These are phyloP conservation scores for Cystoderma amianthinum DNA, from an alignment of 768 basidiomycete genomes.

Conservation along the genomic window DNA sequence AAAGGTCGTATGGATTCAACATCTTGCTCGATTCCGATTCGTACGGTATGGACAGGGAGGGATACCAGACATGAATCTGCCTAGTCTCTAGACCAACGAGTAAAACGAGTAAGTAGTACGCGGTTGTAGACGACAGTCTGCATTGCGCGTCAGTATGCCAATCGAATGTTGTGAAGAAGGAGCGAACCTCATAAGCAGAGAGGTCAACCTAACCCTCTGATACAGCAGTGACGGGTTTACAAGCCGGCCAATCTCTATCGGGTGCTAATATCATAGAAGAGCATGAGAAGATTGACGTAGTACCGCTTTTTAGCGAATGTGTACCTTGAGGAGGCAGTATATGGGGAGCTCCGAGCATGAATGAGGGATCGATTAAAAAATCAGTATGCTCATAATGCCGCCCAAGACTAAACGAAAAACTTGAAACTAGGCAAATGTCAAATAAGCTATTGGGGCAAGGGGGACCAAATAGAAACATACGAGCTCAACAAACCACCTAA, in stretches of 20 bases:
- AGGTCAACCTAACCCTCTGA: slow-evolving; percentile 89
- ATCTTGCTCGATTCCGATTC: slow-evolving; percentile 15
- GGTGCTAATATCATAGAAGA: slow-evolving; percentile 85
- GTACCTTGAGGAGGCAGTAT: slow-evolving; percentile 80
- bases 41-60: slow-evolving; percentile 24
- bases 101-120: slow-evolving; percentile 99
- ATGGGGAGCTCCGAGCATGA: slow-evolving; percentile 96
- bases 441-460: neutral
- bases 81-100: slow-evolving; percentile 94
- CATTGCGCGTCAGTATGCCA: neutral
- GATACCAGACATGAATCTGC: slow-evolving; percentile 72
- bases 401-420: slow-evolving; percentile 92
- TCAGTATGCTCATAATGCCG: slow-evolving; percentile 96
- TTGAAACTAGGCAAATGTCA: slow-evolving; percentile 62
- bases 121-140: slow-evolving; percentile 95
- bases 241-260: slow-evolving; percentile 95
- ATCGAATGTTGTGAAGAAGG: neutral
- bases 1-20: slow-evolving; percentile 58
- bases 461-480: slow-evolving; percentile 50
- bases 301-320: slow-evolving; percentile 77
- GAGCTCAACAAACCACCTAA: slow-evolving; percentile 95
- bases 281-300: slow-evolving; percentile 86
- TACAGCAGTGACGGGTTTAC: slow-evolving; percentile 93
- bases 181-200: slow-evolving; percentile 77
- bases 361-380: slow-evolving; percentile 86